Evolutionary conservation across 2,329 filamentous ascomycete genomes (phyloP).

Genomic region (Epichloe sibirici): DNA sequence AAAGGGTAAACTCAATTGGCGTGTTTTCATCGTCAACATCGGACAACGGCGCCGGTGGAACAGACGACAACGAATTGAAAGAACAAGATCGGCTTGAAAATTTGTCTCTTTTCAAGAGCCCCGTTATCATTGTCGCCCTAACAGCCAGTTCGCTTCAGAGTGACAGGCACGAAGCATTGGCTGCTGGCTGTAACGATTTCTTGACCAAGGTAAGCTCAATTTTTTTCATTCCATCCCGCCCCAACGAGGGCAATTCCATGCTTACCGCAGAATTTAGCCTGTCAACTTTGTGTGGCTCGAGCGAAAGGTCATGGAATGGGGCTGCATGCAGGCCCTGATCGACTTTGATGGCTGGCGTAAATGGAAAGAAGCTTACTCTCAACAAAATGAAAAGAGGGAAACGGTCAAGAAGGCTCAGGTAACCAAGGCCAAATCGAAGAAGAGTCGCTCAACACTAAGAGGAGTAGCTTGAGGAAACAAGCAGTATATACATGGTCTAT

Average conservation of each 20-base stretch:
- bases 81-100: slow-evolving; percentile 60
- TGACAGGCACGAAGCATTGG: slow-evolving; percentile 86
- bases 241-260: neutral
- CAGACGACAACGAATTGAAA: slow-evolving; percentile 34
- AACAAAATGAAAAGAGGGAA: slow-evolving; percentile 32
- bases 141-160: slow-evolving; percentile 91
- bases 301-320: slow-evolving; percentile 98
- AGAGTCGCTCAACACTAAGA: slow-evolving; percentile 27
- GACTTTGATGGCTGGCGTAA: slow-evolving; percentile 97
- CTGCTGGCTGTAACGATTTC: slow-evolving; percentile 96
- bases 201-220: slow-evolving; percentile 67
- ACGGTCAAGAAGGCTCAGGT: slow-evolving; percentile 27
- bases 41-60: slow-evolving; percentile 32
- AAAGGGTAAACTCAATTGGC: slow-evolving; percentile 83
- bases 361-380: slow-evolving; percentile 71
- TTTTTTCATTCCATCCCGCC: neutral
- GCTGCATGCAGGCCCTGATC: slow-evolving; percentile 97
- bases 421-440: slow-evolving; percentile 30
- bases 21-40: slow-evolving; percentile 71
- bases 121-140: slow-evolving; percentile 93
- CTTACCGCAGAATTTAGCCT: slow-evolving; percentile 44
- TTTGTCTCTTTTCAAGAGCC: slow-evolving; percentile 73
- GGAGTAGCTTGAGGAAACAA: neutral
- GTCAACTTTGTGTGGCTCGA: slow-evolving; percentile 97
- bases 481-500: neutral